phyloP scores from a whole-genome alignment of 352 stramenopile species.

The Phytopythium mirpurense region DNA sequence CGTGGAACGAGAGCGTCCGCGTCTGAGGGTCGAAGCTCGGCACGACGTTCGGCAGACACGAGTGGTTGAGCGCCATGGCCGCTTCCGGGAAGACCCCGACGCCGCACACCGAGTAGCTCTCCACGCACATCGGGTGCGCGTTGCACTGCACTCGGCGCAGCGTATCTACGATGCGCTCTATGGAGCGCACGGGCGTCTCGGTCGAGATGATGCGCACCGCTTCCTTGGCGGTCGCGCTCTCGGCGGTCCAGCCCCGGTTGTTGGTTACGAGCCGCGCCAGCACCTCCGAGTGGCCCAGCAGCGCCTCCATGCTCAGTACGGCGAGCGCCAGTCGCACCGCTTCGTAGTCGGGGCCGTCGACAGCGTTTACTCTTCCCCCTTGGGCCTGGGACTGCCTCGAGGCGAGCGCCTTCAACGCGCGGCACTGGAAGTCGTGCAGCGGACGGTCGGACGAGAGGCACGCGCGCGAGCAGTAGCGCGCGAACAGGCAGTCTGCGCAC shows the following conservation, averaged over 20 bases:
- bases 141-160: conserved; percentile 48
- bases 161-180: conserved; percentile 25
- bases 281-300: conserved; percentile 27
- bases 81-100: conserved; percentile 62
- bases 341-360: conserved; percentile 24
- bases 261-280: conserved; percentile 20
- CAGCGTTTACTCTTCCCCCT: background rate
- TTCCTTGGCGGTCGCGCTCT: conserved; percentile 2
- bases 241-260: background rate
- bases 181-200: conserved; percentile 5
- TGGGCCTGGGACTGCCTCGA: background rate
- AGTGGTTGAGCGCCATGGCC: conserved; percentile 68
- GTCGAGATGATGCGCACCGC: conserved; percentile 11
- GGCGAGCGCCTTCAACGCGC: conserved; percentile 17
- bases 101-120: conserved; percentile 33
- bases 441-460: conserved; percentile 35
- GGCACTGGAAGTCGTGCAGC: conserved; percentile 53
- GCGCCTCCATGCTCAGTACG: conserved; percentile 52
- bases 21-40: conserved; percentile 40
- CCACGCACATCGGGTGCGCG: conserved; percentile 42
- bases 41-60: conserved; percentile 53
- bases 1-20: conserved; percentile 42
- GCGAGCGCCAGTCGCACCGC: conserved; percentile 40
- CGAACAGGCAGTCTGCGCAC: conserved; percentile 43
- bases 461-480: conserved; percentile 43